Percentiles rank a stretch among this genome's conserved stretches.
Evolutionary conservation across 345 rosid genomes (phyloP).

Genomic region (Lenwebbia sp.): DNA sequence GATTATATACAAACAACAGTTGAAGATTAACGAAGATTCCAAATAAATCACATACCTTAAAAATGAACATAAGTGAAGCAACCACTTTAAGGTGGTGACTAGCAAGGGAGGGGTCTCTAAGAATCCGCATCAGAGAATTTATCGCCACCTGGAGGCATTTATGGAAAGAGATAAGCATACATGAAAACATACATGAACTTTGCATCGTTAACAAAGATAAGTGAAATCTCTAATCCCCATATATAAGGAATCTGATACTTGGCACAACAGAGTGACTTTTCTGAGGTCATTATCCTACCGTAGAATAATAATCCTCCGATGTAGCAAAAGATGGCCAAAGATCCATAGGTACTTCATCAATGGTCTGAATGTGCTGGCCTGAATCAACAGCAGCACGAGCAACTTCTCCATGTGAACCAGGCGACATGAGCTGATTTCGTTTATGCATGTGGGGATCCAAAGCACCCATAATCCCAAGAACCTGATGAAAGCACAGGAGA

Average conservation of each 20-base stretch:
- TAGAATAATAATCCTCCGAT: slow-evolving; percentile 91
- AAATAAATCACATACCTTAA: slow-evolving; percentile 45
- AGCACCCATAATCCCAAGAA: slow-evolving; percentile 98
- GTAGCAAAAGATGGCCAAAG: slow-evolving; percentile 91
- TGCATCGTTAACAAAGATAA: background rate
- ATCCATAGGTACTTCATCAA: slow-evolving; percentile 88
- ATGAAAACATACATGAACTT: background rate
- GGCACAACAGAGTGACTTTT: background rate
- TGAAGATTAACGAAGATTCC: background rate
- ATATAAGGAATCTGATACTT: background rate
- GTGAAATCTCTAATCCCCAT: background rate
- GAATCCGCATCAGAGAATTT: slow-evolving; percentile 94
- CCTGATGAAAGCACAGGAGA: slow-evolving; percentile 35
- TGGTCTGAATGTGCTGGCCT: slow-evolving; percentile 76
- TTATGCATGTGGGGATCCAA: slow-evolving; percentile 94
- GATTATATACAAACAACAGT: background rate
- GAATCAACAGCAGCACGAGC: slow-evolving; percentile 85
- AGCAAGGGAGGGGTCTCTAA: slow-evolving; percentile 92
- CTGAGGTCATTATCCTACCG: slow-evolving; percentile 36
- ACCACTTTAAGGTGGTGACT: slow-evolving; percentile 98
- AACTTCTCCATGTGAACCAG: slow-evolving; percentile 88
- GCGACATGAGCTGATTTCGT: slow-evolving; percentile 67
- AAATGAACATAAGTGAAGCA: slow-evolving; percentile 92
- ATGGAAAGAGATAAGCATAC: background rate
- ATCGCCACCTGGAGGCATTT: slow-evolving; percentile 69